phyloP scores from a whole-genome alignment of 129 eudicot species.

The Ambrosia artemisiifolia region DNA sequence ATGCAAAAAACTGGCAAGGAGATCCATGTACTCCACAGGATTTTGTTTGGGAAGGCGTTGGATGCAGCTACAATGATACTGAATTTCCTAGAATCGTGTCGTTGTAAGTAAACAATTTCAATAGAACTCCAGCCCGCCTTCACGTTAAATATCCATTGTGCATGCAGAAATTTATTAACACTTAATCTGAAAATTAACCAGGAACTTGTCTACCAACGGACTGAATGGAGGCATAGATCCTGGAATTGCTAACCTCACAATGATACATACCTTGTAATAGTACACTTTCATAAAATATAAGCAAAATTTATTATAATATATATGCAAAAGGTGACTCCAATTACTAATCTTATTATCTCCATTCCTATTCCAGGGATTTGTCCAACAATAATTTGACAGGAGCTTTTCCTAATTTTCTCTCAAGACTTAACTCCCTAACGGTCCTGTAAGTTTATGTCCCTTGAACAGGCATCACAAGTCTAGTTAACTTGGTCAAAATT shows the following conservation, averaged over 20 bases:
- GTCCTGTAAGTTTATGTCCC: conserved; percentile 38
- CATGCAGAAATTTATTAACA: not conserved
- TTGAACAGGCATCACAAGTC: not conserved
- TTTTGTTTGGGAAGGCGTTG: conserved; percentile 42
- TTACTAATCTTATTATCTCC: not conserved
- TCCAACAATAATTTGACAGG: conserved; percentile 56
- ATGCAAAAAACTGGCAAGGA: conserved; percentile 49
- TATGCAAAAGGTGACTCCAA: no score
- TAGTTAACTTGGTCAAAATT: not conserved
- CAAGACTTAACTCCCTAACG: conserved; percentile 23
- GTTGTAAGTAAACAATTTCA: conserved; percentile 23
- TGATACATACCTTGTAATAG: conserved; percentile 49
- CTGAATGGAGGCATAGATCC: conserved; percentile 36
- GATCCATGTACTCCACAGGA: conserved; percentile 54
- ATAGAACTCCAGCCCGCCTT: not conserved
- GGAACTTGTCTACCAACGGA: conserved; percentile 49
- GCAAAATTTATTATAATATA: no score
- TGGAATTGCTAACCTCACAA: conserved; percentile 41
- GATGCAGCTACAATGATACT: conserved; percentile 31
- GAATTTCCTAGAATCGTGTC: conserved; percentile 18
- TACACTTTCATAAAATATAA: no score
- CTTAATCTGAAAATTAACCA: conserved; percentile 9
- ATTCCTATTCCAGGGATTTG: conserved; percentile 45
- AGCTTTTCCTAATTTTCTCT: conserved; percentile 41
- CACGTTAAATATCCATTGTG: not conserved